Base-by-base conservation (phyloP, 371 early-diverging fungal species). In the Mucor indicus region DNA sequence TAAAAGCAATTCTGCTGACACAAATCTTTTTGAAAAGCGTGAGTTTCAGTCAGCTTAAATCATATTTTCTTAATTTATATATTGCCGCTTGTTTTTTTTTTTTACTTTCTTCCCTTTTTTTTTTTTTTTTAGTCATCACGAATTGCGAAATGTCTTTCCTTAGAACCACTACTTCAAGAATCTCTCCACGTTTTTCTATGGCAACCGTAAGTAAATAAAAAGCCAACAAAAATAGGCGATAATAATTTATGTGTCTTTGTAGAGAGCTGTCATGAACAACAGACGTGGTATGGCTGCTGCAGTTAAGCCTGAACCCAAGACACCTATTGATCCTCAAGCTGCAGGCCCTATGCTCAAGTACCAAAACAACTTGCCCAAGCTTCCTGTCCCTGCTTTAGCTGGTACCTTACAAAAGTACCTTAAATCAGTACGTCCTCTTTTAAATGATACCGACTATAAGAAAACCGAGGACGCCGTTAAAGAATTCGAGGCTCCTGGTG, bases 351-450 rank as follows among this genome's bases (percentile, higher is more conserved):
- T 86, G 72, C 59, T 78, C 42, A 76, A 75, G 17, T 83, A 82
- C 52, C 89, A 92, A 62, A 69, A 57, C 17, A 75, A 74, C 41
- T 76, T 95, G 33, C 90, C 90, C 39, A 85, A 83, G 53, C 83
- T 96, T 10, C 96, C 96, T 16, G 91, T 98, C 15, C 97, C 98
- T 20, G 80, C 84, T 29, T 79, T 98, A 21, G 60, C 77, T 12
- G 90, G 83, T 39, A 96, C 97, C 0, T 68, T 82, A 39, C 77
- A 80, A 20, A 84, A 85, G 44, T 96, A 96, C 70, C 77, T 91
- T 8, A 63, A 75, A 37, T 75, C 83, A 3, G 89, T 93, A 30
- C 78, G 80, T 48, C 92, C 97, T 24, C 67, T 96, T 24, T 59
- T 91, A 36, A 67, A 64, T 42, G 83, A 83, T 36, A 83, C 76